Base-by-base conservation (phyloP, 2,329 filamentous ascomycete species). In the Aspergillus viridinutans region DNA sequence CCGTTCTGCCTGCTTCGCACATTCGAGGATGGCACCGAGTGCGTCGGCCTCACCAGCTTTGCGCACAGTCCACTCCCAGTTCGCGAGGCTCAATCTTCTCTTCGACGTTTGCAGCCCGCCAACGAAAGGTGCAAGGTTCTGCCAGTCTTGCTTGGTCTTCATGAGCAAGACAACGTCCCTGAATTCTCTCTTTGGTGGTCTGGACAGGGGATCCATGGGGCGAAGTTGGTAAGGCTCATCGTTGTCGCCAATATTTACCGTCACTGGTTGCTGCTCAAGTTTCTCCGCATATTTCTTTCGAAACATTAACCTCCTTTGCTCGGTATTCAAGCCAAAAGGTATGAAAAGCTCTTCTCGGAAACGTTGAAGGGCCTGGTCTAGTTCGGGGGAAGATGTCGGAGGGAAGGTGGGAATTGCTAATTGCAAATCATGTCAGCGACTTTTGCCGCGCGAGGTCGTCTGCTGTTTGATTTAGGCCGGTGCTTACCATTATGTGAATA, bases 321-420 rank as follows among this genome's bases (percentile, higher is more conserved):
- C 68, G 5, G 64, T 57, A 38, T 67, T 64, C 4, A 79, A 70
- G 40, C 71, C 70, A 50, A 68, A 69, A 28, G 77, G 77, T 32
- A 78, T 74, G 64, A 80, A 78, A 51, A 78, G 67, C 43, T 74
- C 71, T 58, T 78, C 64, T 61, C 77, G 76, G 65, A 75, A 77
- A 57, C 67, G 68, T 28, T 69, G 62, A 32, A 80, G 70, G 50
- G 74, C 66, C 47, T 71, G 61, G 61, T 78, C 71, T 55, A 79
- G 67, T 62, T 78, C 72, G 50, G 72, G 61, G 28, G 74, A 76
- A 17, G 70, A 69, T 50, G 74, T 74, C 14, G 71, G 68, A 29
- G 63, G 62, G 62, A 79, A 78, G 4, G 65, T 67, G 10, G 76
- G 76, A 42, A 78, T 68, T 35, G 65, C 69, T 74, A 53, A 55